A percentile compares a stretch with the other conserved stretches of the same genome.
Evolutionary conservation across 306 rosid species (phyloP).

Genomic region (Hylodesmum podocarpum): DNA sequence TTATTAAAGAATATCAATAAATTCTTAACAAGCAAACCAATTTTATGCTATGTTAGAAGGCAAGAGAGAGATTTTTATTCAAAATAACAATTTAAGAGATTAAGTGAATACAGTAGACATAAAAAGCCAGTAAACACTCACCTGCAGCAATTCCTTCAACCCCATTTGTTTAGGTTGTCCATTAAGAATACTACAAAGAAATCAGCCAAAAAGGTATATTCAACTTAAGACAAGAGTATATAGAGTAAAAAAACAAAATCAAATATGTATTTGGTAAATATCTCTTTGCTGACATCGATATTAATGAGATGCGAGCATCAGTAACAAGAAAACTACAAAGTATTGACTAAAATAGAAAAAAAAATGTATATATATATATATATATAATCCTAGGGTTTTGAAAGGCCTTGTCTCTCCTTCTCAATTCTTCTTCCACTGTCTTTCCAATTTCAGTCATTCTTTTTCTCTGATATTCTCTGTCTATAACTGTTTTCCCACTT

Average conservation of each 20-base stretch:
- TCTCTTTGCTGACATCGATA: neutral
- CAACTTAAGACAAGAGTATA: neutral
- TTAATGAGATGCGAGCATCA: neutral
- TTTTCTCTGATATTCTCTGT: neutral
- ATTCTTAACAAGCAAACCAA: neutral
- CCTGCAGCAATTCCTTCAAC: constrained; percentile 86
- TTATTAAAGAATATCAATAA: neutral
- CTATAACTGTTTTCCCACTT: neutral
- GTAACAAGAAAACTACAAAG: neutral
- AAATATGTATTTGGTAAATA: neutral
- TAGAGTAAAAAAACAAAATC: neutral
- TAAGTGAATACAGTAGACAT: constrained; percentile 4
- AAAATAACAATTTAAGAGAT: neutral
- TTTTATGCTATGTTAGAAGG: neutral
- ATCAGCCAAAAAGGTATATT: constrained; percentile 12
- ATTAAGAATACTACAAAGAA: constrained; percentile 62
- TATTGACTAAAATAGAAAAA: neutral
- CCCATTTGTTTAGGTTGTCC: constrained; percentile 93
- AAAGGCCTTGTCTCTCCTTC: neutral
- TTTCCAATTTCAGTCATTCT: neutral
- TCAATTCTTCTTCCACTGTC: neutral
- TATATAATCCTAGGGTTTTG: neutral
- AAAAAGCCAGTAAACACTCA: constrained; percentile 17
- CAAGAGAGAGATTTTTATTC: neutral
- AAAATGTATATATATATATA: no score